phyloP scores from a whole-genome alignment of 2,329 filamentous ascomycete species.

The Epichloe hybrida region DNA sequence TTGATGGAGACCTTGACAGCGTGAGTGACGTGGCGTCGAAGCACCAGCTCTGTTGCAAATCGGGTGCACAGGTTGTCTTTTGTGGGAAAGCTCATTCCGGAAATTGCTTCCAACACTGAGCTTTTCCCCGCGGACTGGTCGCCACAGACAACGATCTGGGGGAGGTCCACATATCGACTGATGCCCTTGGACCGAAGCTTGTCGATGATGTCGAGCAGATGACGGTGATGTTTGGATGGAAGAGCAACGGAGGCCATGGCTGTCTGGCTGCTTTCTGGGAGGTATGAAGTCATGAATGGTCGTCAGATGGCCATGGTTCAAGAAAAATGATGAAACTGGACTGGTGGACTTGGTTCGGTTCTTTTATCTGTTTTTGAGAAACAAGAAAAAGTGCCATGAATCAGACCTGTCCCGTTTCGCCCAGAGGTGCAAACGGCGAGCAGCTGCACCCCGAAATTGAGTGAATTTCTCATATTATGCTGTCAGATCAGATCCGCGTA shows the following conservation, averaged over 20 bases:
- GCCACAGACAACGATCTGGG: slow-evolving; percentile 44
- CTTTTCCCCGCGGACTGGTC: slow-evolving; percentile 52
- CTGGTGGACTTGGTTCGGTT: too few relatives aligned
- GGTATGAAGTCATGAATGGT: too few relatives aligned
- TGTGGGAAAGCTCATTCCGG: slow-evolving; percentile 44
- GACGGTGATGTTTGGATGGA: slow-evolving; percentile 6
- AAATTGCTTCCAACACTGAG: slow-evolving; percentile 51
- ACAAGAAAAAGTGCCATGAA: too few relatives aligned
- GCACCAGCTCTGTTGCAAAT: slow-evolving; percentile 48
- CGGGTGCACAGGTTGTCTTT: slow-evolving; percentile 47
- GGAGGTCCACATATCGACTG: slow-evolving; percentile 21
- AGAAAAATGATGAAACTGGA: too few relatives aligned
- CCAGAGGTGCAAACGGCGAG: too few relatives aligned
- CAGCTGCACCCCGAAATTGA: too few relatives aligned
- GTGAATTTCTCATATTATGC: background rate
- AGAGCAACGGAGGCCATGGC: slow-evolving; percentile 5
- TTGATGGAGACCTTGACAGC: slow-evolving; percentile 20
- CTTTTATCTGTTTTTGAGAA: too few relatives aligned
- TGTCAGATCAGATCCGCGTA: background rate
- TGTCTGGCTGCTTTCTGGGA: background rate
- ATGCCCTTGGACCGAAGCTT: slow-evolving; percentile 8
- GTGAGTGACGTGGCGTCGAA: slow-evolving; percentile 28
- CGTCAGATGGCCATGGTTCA: too few relatives aligned
- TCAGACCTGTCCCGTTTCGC: too few relatives aligned
- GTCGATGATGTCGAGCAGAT: slow-evolving; percentile 10